Evolutionary conservation across 108 stramenopile species (phyloP), one percentile per base, ranked within the genome.

Genomic region (Nitzschia inconspicua): DNA sequence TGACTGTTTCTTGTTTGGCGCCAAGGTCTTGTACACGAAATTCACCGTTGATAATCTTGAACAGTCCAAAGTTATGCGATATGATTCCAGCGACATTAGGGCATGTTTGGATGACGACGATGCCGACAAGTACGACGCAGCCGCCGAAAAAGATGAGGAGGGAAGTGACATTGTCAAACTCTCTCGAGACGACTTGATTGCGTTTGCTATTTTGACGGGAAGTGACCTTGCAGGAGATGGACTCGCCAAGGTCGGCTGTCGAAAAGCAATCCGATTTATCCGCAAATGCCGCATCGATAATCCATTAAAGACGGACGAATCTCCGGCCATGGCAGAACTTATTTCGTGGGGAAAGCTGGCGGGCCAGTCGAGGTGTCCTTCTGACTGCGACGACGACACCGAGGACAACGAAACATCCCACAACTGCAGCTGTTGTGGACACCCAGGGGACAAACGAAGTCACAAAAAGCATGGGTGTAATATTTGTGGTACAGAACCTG

Each of bases 1-100:
- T 1, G 98, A 99, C 63, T 88, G 93, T 32, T 86, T 99, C 11
- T 52, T 95, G 10, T 99, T 95, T 62, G 97, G 98, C n/a, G 95
- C 93, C 8, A 71, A 64, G 44, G 63, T 59, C 4, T 60, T 99
- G 3, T 98, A 95, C 76, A 89, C 90, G 25, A 94, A 96, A 36
- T 96, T 98, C 50, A 91, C 88, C 3, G 27, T 83, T 8, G 87
- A 92, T 43, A 88, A 86, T 69, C 68, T 92, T 9, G 64, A 77
- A 11, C 53, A 81, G 24, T 50, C 75, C 14, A 50, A 67, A 20
- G 79, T 92, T 1, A 75, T 88, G 53, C 57, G 82, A 23, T 92
- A 88, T 50, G 83, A 88, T 57, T 53, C 64, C 11, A 29, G 26
- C 20, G 71, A 77, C 20, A 67, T 88, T 32, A 47, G 32, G 18